Base-by-base conservation (phyloP, 768 basidiomycete species). In the Russula virescens region DNA sequence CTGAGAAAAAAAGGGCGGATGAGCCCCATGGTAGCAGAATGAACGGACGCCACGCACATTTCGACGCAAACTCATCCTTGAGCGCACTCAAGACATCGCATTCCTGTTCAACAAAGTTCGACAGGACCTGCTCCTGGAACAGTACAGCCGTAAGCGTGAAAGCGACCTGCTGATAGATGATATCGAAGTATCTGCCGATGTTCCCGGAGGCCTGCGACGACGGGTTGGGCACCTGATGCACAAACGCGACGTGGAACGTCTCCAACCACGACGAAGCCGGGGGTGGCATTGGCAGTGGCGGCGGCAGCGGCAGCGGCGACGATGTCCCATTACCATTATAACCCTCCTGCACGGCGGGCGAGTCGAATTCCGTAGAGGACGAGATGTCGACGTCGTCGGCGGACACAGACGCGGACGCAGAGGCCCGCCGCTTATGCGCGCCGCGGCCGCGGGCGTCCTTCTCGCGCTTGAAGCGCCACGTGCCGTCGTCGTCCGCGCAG, bases 131-230 rank as follows among this genome's bases (percentile, higher is more conserved):
- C 70, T 97, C 88, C 71, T 93, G 90, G 68, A 88, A 95, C 48
- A 98, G 78, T 10, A 95, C 93, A 7, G 96, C 97, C 2, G 95
- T 93, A 65, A 93, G 78, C 3, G 90, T 88, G 75, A 95, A 95
- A 0, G 87, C 88, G 60, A 96, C 81, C 70, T 94, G 93, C 64
- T 91, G 83, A 70, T 97, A 97, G 43, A 97, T 83, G 50, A 87
- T 83, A 70, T 96, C 91, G 68, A 92, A 85, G 70, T 94, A 90
- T 71, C 84, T 87, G 53, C 82, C 76, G 34, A 92, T 76, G 69
- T 89, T 90, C 14, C 88, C 88, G 5, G 86, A 87, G 23, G 86
- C 83, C 9, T 88, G 88, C 14, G 89, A 92, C 10, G 91, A 91
- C 10, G 94, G 91, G 73, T 96, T 93, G 2, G 94, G 94, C 23